Evolutionary conservation across 2,329 filamentous ascomycete genomes (phyloP).

Genomic region (Fusarium compactum): DNA sequence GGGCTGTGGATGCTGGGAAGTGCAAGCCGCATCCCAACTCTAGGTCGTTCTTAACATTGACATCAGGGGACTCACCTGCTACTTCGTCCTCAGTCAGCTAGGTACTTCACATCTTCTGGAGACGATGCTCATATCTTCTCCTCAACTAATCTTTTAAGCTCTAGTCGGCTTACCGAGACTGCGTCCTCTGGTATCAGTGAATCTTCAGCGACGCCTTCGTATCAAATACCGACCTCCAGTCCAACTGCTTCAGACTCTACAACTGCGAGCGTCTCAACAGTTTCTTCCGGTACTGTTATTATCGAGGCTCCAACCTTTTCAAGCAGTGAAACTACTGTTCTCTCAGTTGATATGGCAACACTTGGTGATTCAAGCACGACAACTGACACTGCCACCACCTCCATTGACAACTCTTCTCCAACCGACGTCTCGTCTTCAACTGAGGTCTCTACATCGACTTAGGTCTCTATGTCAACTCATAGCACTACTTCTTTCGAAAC

Average conservation of each 20-base stretch:
- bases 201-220: background rate
- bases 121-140: background rate
- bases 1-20: constrained; percentile 5
- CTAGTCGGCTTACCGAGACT: background rate
- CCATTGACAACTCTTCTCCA: background rate
- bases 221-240: background rate
- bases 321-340: background rate
- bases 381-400: background rate
- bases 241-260: background rate
- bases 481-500: background rate
- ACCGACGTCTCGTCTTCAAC: background rate
- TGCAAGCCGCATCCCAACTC: background rate
- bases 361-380: background rate
- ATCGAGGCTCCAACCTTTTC: background rate
- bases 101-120: background rate
- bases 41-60: background rate
- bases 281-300: background rate
- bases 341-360: background rate
- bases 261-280: background rate
- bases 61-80: background rate
- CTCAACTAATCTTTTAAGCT: background rate
- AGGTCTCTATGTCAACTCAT: too few relatives aligned
- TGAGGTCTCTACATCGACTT: background rate
- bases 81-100: background rate
- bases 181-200: background rate